Evolutionary conservation across 1,139 yeast species (phyloP).

Genomic region (Eremothecium sinecaudum): DNA sequence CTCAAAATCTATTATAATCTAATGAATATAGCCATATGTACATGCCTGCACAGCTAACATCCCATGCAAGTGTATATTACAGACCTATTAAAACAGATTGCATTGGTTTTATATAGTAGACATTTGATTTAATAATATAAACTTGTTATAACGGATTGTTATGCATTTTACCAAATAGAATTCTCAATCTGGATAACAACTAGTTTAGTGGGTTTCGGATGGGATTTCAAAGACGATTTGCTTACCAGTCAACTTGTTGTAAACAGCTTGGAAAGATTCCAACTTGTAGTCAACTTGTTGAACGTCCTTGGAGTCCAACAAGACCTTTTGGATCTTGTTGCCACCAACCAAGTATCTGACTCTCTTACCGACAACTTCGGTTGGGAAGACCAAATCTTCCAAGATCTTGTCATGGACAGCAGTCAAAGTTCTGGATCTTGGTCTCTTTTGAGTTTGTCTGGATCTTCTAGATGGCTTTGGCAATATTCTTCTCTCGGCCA

Average conservation of each 20-base stretch:
- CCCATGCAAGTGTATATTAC: no score
- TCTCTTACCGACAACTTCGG: slow-evolving; percentile 98
- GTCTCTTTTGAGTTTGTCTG: slow-evolving; percentile 96
- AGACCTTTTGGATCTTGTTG: slow-evolving; percentile 95
- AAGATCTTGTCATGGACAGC: slow-evolving; percentile 98
- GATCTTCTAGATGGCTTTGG: slow-evolving; percentile 92
- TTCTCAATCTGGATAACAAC: slow-evolving; percentile 7
- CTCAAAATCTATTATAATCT: no score
- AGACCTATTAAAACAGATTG: slow-evolving; percentile 22
- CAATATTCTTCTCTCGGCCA: slow-evolving; percentile 99
- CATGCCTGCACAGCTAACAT: neutral
- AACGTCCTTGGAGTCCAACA: slow-evolving; percentile 97
- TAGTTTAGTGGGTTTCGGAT: slow-evolving; percentile 54
- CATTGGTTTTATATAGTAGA: slow-evolving; percentile 7
- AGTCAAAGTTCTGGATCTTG: slow-evolving; percentile 98
- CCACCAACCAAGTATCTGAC: slow-evolving; percentile 99
- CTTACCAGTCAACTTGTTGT: slow-evolving; percentile 98
- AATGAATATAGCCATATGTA: neutral
- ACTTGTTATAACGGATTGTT: slow-evolving; percentile 7
- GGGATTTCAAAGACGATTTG: slow-evolving; percentile 98
- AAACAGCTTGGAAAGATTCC: slow-evolving; percentile 98
- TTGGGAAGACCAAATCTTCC: slow-evolving; percentile 99
- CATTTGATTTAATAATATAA: slow-evolving; percentile 8
- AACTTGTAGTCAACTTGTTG: slow-evolving; percentile 97
- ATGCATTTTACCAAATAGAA: slow-evolving; percentile 5